Base-by-base conservation (phyloP, 1,284 basidiomycete species). In the Chalciporus sp. region DNA sequence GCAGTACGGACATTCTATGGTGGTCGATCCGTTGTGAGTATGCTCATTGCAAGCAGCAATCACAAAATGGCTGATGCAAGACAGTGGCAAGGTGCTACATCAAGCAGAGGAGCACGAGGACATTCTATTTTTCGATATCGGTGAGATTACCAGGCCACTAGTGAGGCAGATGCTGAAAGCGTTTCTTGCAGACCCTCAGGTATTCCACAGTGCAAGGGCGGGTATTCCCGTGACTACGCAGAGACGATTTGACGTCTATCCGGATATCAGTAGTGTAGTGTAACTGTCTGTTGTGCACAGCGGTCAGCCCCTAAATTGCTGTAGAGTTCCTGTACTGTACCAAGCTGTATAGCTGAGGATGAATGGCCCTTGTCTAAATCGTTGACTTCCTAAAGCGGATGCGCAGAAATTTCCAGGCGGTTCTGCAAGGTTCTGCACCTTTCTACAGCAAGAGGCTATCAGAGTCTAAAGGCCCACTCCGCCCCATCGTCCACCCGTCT, bases 171-270 rank as follows among this genome's bases (percentile, higher is more conserved):
- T 31, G 33, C 40, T 58, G 7, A 60, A 52, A 14, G 47, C 9
- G 11, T 50, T 17, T 19, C 45, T 39, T 16, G 48, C 71, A 95
- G 94, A 95, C 64, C 84, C 93, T 7, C 75, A 86, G 55, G 69
- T 79, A 46, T 78, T 94, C 59, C 67, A 81, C 39, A 83, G 85
- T 6, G 87, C 92, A 9, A 82, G 95, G 40, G 77, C 81, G 51
- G 90, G 90, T 12, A 91, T 96, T 52, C 94, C 94, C 12, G 91
- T 98, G 17, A 94, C 92, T 1, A 82, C 76, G 20, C 95, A 98
- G 72, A 76, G 94, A 55, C 82, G 95, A 52, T 97, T 96, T 68
- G 95, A 96, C 72, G 92, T 96, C 49, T 98, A 97, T 69, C 76
- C 81, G 5, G 88, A 95, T 68, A 84, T 95, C 46, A 80, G 76